Evolutionary conservation across 805 yeast genomes (phyloP).

Genomic region (Wickerhamomyces xylosicus): DNA sequence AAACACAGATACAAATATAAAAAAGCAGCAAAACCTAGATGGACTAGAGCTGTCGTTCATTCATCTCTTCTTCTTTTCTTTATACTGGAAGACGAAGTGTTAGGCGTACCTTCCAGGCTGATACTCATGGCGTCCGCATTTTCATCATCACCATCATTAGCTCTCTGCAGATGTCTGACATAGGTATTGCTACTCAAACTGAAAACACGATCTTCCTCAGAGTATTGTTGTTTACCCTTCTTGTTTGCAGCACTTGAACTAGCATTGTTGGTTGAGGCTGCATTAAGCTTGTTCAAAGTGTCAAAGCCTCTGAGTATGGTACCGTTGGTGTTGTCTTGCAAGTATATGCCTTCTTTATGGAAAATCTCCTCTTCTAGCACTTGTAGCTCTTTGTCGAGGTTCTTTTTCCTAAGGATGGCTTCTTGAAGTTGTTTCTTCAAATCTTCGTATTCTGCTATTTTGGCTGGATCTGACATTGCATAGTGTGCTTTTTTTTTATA

Average conservation of each 20-base stretch:
- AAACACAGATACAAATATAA: no score
- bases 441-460: slow-evolving; percentile 45
- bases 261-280: not conserved
- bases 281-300: slow-evolving; percentile 36
- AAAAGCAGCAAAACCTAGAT: no score
- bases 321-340: slow-evolving; percentile 59
- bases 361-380: slow-evolving; percentile 69
- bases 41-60: no score
- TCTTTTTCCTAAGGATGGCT: slow-evolving; percentile 49
- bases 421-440: slow-evolving; percentile 58
- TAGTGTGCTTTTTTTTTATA: no score
- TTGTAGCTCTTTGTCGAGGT: slow-evolving; percentile 53
- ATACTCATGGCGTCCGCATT: slow-evolving; percentile 11
- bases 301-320: slow-evolving; percentile 91
- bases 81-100: not conserved
- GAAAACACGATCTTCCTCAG: slow-evolving; percentile 75
- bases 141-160: slow-evolving; percentile 23
- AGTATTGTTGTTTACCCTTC: slow-evolving; percentile 37
- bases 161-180: slow-evolving; percentile 49
- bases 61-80: slow-evolving; percentile 11
- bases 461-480: slow-evolving; percentile 3
- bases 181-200: slow-evolving; percentile 65
- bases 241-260: slow-evolving; percentile 8
- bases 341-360: slow-evolving; percentile 67
- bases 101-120: slow-evolving; percentile 15